Conservation (phyloP, 768 basidiomycete species). For the Leucosporidium creatinivorum region DNA sequence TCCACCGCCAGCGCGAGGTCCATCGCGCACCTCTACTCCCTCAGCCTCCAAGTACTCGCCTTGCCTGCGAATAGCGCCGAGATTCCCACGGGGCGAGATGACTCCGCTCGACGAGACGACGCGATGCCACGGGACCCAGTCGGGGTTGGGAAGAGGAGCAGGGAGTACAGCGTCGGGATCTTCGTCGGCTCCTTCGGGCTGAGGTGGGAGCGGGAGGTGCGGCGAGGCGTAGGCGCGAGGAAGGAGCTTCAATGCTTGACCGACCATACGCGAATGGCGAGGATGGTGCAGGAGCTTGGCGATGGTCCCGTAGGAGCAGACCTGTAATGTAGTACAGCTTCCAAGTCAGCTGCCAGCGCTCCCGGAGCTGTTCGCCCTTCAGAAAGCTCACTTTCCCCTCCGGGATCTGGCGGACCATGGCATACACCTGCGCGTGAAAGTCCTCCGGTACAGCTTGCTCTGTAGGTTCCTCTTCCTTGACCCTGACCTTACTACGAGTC, state of each 20-base stretch:
- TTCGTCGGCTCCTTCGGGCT: background rate
- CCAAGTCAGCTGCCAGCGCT: background rate
- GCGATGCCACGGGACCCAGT: conserved; percentile 23
- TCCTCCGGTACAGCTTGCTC: too few species aligned
- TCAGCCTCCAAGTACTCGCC: conserved; percentile 26
- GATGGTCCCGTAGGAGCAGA: conserved; percentile 24
- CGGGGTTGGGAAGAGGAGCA: conserved; percentile 12
- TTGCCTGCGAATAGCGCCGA: conserved; percentile 7
- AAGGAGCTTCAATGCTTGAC: conserved; percentile 9
- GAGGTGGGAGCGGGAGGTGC: background rate
- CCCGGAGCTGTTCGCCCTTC: too few species aligned
- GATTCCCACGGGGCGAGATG: conserved; percentile 21
- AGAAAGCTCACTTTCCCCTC: conserved; percentile 22
- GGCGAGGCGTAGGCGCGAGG: conserved; percentile 1
- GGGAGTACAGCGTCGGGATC: conserved; percentile 3
- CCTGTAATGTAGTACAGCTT: background rate
- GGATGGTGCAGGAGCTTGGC: conserved; percentile 19
- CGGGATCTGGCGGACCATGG: conserved; percentile 13
- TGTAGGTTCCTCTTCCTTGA: too few species aligned
- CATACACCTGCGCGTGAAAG: conserved; percentile 5
- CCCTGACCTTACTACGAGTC: too few species aligned
- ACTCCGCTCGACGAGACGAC: conserved; percentile 16
- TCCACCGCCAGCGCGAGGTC: background rate
- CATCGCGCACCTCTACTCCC: conserved; percentile 19
- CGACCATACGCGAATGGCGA: conserved; percentile 24